Evolutionary conservation across 257 asterid genomes (phyloP), one percentile per base, ranked within the genome.

Genomic region (Solanum lignicaule): DNA sequence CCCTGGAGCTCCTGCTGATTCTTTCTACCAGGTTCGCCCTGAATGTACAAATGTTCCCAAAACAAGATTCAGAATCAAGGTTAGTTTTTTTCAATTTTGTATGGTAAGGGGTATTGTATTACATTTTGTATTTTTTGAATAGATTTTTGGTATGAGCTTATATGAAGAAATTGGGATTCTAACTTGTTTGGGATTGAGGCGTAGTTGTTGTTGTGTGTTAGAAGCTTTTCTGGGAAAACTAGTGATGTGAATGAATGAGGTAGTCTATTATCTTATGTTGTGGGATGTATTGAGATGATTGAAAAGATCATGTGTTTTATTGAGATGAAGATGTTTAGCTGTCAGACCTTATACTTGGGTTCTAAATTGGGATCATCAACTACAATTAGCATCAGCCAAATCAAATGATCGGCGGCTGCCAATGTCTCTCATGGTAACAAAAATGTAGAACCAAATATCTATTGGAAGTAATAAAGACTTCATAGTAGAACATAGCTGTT

Each of bases 21-120:
- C 98, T 16, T 95, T 92, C 88, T 97, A 97, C 89, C 92, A 93
- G 92, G 95, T 95, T 75, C 94, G 98, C 25, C 92, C 98, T 48
- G 98, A 97, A 87, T 97, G 95, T 87, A 86, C 92, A 8, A 96
- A 95, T 92, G 97, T 95, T 76, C 97, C 98, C 6, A 87, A 93
- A 87, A 94, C 98, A 95, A 97, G 94, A 93, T 97, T 97, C 84
- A 92, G 98, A 88, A 94, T 97, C 94, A 97, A 95, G 99, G 99
- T 96, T 87, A 76, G 90, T 75, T 12, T 52, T 48, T 52, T 89
- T 87, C 29, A 29, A 10, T 48, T 81, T 41, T 75, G 14, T 7
- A 35, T 74, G 29, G 18, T 33, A 4, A 14, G 82, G 29, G 31
- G n/a, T 2, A 73, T 33, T 73, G 79, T 73, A 10, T 33, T 55